phyloP scores from a whole-genome alignment of 1,139 yeast genomes.

The Casaregolazyma suthepensis region DNA sequence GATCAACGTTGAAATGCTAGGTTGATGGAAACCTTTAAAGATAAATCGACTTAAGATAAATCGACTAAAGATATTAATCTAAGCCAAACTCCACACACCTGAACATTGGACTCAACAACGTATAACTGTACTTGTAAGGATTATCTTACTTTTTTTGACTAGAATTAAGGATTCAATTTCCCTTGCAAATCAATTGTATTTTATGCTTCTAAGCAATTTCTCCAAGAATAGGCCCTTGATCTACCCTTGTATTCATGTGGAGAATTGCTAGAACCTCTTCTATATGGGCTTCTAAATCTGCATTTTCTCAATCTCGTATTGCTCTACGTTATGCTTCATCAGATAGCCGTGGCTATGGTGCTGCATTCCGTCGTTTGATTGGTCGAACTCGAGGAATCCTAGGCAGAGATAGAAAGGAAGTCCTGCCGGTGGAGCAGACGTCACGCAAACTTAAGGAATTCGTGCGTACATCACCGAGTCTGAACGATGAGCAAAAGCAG shows the following conservation, averaged over 20 bases:
- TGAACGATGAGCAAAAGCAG: background rate
- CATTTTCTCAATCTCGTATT: background rate
- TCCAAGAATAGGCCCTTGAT: background rate
- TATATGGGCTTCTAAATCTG: background rate
- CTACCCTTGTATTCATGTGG: background rate
- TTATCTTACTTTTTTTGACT: background rate
- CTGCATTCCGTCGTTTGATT: slow-evolving; percentile 7
- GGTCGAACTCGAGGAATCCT: slow-evolving; percentile 2
- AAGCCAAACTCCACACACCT: background rate
- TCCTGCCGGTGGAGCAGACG: background rate
- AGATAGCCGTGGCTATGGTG: slow-evolving; percentile 1
- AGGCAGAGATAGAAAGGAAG: background rate
- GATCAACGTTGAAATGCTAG: background rate
- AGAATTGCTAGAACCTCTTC: background rate
- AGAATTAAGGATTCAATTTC: background rate
- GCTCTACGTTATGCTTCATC: background rate
- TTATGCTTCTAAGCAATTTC: background rate
- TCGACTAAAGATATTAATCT: background rate
- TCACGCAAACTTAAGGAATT: slow-evolving; percentile 2
- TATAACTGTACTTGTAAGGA: background rate
- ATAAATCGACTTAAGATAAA: too few relatives aligned
- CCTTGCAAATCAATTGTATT: background rate
- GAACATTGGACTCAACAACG: background rate
- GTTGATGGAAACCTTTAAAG: background rate
- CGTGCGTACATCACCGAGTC: background rate